Evolutionary conservation across 2,329 filamentous ascomycete genomes (phyloP).

Genomic region (Teratosphaeria nubilosa): DNA sequence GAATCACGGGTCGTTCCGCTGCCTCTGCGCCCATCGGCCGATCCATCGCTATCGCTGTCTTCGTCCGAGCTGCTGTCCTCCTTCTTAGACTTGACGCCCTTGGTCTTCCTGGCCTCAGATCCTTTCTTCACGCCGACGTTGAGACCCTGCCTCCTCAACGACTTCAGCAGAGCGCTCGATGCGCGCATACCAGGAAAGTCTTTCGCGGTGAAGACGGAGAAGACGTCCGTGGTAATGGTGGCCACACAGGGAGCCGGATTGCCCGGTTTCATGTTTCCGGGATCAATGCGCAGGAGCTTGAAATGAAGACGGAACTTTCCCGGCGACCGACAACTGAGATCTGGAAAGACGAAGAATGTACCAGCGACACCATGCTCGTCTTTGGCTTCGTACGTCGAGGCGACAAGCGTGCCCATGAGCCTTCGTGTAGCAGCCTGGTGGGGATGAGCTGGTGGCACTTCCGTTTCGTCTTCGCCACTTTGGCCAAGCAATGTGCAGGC

Average conservation of each 20-base stretch:
- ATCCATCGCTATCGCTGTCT: slow-evolving; percentile 62
- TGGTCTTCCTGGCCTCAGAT: slow-evolving; percentile 47
- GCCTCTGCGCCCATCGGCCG: slow-evolving; percentile 3
- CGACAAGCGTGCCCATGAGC: slow-evolving; percentile 70
- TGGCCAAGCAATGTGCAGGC: slow-evolving; percentile 69
- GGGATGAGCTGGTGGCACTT: slow-evolving; percentile 34
- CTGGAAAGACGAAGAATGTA: slow-evolving; percentile 78
- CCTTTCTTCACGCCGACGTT: slow-evolving; percentile 82
- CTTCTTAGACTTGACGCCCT: slow-evolving; percentile 25
- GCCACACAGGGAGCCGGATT: slow-evolving; percentile 38
- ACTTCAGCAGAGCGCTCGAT: slow-evolving; percentile 63
- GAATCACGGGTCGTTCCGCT: slow-evolving; percentile 1
- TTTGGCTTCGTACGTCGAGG: slow-evolving; percentile 63
- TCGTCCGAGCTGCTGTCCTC: slow-evolving; percentile 38
- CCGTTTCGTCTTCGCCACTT: slow-evolving; percentile 58
- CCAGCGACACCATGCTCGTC: slow-evolving; percentile 65
- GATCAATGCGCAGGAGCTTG: slow-evolving; percentile 61
- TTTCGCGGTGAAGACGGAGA: slow-evolving; percentile 73
- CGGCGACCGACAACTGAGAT: slow-evolving; percentile 68
- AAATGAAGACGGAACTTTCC: slow-evolving; percentile 68
- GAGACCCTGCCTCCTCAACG: slow-evolving; percentile 67
- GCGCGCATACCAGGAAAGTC: slow-evolving; percentile 79
- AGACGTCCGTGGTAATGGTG: slow-evolving; percentile 55
- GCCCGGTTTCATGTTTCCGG: slow-evolving; percentile 45
- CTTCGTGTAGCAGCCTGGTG: slow-evolving; percentile 56